These are phyloP conservation scores for Paecilomyces niveus DNA, from an alignment of 2,329 filamentous ascomycete species.

Conservation along the genomic window DNA sequence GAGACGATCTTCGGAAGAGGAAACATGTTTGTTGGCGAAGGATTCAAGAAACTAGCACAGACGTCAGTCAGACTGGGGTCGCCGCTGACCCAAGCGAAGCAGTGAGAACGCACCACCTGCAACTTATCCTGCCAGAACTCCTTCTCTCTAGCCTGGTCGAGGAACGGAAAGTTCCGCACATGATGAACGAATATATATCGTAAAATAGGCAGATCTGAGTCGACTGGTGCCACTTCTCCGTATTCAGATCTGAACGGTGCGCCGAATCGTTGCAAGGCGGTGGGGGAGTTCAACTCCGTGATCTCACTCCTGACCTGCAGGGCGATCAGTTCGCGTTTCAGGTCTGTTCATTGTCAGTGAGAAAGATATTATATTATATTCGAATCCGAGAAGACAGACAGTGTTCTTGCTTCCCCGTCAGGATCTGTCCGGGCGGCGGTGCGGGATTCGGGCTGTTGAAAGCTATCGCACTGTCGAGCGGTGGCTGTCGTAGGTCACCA, in stretches of 20 bases:
- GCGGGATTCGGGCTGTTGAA: constrained; percentile 10
- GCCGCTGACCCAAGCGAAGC: not conserved
- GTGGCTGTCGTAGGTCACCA: not conserved
- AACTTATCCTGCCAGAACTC: constrained; percentile 99
- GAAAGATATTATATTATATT: not conserved
- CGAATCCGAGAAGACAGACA: constrained; percentile 50
- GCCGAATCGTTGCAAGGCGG: constrained; percentile 87
- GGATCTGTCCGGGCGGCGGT: constrained; percentile 50
- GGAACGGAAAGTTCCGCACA: constrained; percentile 94
- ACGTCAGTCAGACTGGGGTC: constrained; percentile 2
- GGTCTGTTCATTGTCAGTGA: constrained; percentile 51
- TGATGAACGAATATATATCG: constrained; percentile 97
- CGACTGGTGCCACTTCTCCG: constrained; percentile 85
- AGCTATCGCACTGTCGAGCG: not conserved
- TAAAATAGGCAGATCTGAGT: constrained; percentile 88
- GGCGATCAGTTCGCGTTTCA: constrained; percentile 90
- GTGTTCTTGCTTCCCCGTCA: constrained; percentile 97
- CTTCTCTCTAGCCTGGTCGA: constrained; percentile 94
- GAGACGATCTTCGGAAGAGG: constrained; percentile 87
- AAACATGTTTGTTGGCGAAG: constrained; percentile 95
- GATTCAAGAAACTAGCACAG: constrained; percentile 79
- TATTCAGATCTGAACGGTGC: constrained; percentile 89
- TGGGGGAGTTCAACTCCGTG: constrained; percentile 85
- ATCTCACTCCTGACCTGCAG: constrained; percentile 89
- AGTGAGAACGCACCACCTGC: constrained; percentile 63